Percentiles rank a stretch among this genome's conserved stretches.
Evolutionary conservation across 163 green algal genomes (phyloP).

Genomic region (Scenedesmus sp.): DNA sequence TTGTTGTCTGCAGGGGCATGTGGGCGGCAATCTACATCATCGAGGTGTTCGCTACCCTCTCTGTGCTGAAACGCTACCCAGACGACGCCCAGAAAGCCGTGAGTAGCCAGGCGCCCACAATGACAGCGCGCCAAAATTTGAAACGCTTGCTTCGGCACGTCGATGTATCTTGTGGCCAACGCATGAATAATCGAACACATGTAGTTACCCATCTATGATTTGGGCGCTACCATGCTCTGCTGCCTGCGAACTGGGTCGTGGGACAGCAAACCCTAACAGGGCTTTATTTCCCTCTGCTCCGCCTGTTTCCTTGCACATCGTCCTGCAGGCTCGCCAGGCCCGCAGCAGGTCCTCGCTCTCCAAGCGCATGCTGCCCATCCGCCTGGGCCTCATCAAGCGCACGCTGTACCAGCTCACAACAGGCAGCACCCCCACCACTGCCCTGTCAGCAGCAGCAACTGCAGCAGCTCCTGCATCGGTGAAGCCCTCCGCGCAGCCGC

Average conservation of each 20-base stretch:
- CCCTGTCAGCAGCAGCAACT: neutral
- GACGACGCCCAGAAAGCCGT: constrained; percentile 58
- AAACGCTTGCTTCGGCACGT: neutral
- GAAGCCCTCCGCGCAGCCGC: neutral
- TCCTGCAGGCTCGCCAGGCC: constrained; percentile 54
- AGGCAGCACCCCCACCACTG: neutral
- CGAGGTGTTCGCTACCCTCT: constrained; percentile 69
- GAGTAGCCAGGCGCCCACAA: constrained; percentile 11
- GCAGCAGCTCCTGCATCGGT: neutral
- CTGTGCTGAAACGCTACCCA: constrained; percentile 65
- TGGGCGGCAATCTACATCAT: constrained; percentile 74
- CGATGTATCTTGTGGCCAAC: neutral
- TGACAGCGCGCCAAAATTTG: neutral
- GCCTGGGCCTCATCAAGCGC: constrained; percentile 61
- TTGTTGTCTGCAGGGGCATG: constrained; percentile 51
- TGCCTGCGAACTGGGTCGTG: neutral
- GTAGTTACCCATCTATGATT: neutral
- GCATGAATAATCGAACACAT: neutral
- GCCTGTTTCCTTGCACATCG: neutral
- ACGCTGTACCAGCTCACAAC: constrained; percentile 49
- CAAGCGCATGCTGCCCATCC: constrained; percentile 71
- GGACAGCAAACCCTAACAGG: neutral
- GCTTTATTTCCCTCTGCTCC: neutral
- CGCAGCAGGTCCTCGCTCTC: constrained; percentile 62
- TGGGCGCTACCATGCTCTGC: neutral